These are phyloP conservation scores for Oryza coarctata DNA, from an alignment of 176 grass and related monocot species.

Conservation along the genomic window DNA sequence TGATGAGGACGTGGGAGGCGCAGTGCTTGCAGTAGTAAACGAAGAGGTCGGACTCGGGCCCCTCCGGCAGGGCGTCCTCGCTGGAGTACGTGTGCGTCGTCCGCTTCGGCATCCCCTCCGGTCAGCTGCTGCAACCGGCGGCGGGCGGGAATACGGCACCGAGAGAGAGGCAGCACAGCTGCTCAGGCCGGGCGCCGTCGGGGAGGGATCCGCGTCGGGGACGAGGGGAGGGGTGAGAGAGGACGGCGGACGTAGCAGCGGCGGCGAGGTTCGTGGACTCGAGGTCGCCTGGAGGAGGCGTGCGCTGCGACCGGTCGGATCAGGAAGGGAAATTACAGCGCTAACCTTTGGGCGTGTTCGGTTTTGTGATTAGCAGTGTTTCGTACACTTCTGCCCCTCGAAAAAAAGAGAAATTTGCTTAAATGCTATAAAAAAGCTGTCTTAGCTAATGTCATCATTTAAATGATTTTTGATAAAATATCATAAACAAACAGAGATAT, in stretches of 20 bases:
- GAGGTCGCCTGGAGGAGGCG: too few relatives aligned
- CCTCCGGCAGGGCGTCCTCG: slow-evolving; percentile 85
- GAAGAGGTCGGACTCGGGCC: slow-evolving; percentile 93
- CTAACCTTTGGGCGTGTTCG: too few relatives aligned
- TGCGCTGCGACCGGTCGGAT: neutral
- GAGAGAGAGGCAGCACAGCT: neutral
- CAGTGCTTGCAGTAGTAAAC: slow-evolving; percentile 99
- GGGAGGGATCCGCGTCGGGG: neutral
- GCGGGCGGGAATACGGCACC: neutral
- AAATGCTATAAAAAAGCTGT: too few relatives aligned
- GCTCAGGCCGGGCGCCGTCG: neutral
- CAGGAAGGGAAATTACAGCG: neutral
- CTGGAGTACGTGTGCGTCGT: slow-evolving; percentile 99
- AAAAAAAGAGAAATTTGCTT: too few relatives aligned
- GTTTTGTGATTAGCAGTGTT: too few relatives aligned
- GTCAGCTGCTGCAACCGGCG: slow-evolving; percentile 11
- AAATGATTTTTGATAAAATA: too few relatives aligned
- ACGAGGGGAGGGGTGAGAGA: neutral
- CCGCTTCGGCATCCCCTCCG: slow-evolving; percentile 76
- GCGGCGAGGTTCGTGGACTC: neutral
- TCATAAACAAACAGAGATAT: too few relatives aligned
- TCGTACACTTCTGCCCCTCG: too few relatives aligned
- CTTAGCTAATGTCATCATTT: too few relatives aligned
- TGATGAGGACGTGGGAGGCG: slow-evolving; percentile 94
- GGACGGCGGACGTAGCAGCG: neutral